Evolutionary conservation across 2,329 filamentous ascomycete species (phyloP), one percentile per base, ranked within the genome.

Genomic region (Cryphonectria carpinicola): DNA sequence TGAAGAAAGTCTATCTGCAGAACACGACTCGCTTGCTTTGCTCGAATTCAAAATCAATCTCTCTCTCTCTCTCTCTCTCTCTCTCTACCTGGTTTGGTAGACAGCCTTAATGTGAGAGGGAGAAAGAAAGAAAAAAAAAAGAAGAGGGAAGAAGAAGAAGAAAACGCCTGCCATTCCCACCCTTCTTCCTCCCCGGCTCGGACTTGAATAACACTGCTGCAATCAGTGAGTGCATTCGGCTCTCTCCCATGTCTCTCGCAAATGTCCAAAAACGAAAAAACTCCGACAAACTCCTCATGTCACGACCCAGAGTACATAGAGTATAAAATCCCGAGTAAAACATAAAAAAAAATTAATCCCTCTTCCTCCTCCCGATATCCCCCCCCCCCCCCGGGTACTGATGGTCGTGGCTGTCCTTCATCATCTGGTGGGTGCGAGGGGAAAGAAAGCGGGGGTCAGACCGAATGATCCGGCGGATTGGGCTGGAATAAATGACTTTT

Each of bases 381-480:
- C n/a, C 25, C 25, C 4, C 22, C 5, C 49, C n/a, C 25, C 25
- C 4, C 22, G 19, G 22, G n/a, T 25, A 25, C 41, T 39, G 41
- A 6, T 43, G 49, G 25, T 7, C 28, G 28, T 28, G 13, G 13
- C 14, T 19, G 32, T 22, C 35, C 58, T 35, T 39, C 35, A 14
- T 61, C 35, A 14, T 39, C 46, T 49, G 46, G 7, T 49, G 10
- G 22, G 46, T 49, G 46, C 10, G 46, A n/a, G 43, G 43, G 19
- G 6, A 22, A 19, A 49, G 46, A 4, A 3, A 7, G 46, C 22
- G 46, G 5, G 43, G 43, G 43, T 11, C 5, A 13, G 58, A 32
- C 58, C 22, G 19, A 39, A 61, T 35, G 58, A 61, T 61, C 58
- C 25, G 35, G 32, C 35, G 58, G 58, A 61, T 61, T n/a, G 35